Evolutionary conservation across 495 filamentous ascomycete species (phyloP), one percentile per base, ranked within the genome.

Genomic region (Talaromyces ruber): DNA sequence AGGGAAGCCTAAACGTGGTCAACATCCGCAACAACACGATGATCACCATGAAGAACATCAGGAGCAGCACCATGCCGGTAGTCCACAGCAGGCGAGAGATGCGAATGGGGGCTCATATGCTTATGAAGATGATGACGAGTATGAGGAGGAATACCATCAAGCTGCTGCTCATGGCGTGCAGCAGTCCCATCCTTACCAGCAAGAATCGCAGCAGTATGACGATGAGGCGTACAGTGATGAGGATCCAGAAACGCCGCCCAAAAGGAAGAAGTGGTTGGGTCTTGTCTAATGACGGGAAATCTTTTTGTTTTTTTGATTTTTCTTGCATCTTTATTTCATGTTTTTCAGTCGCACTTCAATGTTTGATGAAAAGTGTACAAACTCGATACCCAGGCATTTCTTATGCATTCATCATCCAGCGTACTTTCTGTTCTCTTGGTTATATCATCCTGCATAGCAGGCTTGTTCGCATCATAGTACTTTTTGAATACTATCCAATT

Each of bases 231-330:
- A 69, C 22, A 45, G 67, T n/a, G 64, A 66, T 22, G 58, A 63
- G 25, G 43, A 63, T 6, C 39, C 62, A 12, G 66, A 68, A 6
- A 59, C 59, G 21, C 62, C 64, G 4, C 70, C 25, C 60, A 70
- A 29, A 66, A 71, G 71, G 25, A 77, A 72, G 68, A 77, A 73
- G 63, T 79, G 76, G 76, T 71, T 77, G 65, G 71, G 76, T 5
- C 62, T 74, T 47, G 65, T 70, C 30, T 72, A 62, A 47, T 30
- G 18, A 1, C 18, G 2, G 0, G 21, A 26, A 24, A 16, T n/a
- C 21, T 39, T 45, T 39, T 62, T 34, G 34, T 0, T 26, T 59
- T 39, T 26, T 52, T 28, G 16, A 7, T 39, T 39, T 39, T 16
- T 39, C 34, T 16, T n/a, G n/a, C n/a, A n/a, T n/a, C n/a, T n/a